Percentiles rank a stretch among this genome's conserved stretches.
Evolutionary conservation across 805 yeast genomes (phyloP).

Genomic region (Torulaspora quercuum): DNA sequence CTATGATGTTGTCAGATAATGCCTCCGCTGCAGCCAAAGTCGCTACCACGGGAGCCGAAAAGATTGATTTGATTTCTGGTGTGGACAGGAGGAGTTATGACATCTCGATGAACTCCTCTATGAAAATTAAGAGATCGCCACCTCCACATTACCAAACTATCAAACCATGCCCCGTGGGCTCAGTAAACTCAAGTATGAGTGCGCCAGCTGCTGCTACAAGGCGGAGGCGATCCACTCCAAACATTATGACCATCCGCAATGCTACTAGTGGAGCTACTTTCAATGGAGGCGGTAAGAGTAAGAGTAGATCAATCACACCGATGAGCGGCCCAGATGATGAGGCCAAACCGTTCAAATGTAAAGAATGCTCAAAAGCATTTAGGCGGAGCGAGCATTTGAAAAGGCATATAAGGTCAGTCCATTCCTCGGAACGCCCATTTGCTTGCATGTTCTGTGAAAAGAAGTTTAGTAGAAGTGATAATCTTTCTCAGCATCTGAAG

Average conservation of each 20-base stretch:
- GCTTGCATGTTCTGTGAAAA: slow-evolving; percentile 56
- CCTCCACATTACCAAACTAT: slow-evolving; percentile 13
- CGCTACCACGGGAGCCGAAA: slow-evolving; percentile 27
- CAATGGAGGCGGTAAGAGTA: slow-evolving; percentile 7
- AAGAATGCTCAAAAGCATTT: slow-evolving; percentile 43
- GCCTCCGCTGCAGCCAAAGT: slow-evolving; percentile 30
- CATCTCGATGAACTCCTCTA: slow-evolving; percentile 12
- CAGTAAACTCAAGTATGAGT: slow-evolving; percentile 7
- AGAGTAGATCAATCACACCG: slow-evolving; percentile 17
- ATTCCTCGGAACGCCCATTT: slow-evolving; percentile 56
- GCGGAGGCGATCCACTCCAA: slow-evolving; percentile 18
- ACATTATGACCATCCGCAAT: slow-evolving; percentile 14
- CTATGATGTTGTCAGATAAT: slow-evolving; percentile 30
- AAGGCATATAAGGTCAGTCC: slow-evolving; percentile 65
- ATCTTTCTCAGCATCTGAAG: slow-evolving; percentile 60
- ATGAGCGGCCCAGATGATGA: slow-evolving; percentile 24
- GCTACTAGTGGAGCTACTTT: slow-evolving; percentile 4
- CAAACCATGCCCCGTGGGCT: slow-evolving; percentile 8
- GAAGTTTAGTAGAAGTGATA: slow-evolving; percentile 64
- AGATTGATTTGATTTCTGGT: slow-evolving; percentile 9
- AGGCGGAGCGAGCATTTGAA: slow-evolving; percentile 64
- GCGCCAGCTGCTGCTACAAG: slow-evolving; percentile 13
- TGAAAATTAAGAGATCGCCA: slow-evolving; percentile 13
- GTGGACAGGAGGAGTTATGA: slow-evolving; percentile 18
- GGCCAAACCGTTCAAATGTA: slow-evolving; percentile 40